Base-by-base conservation (phyloP, 495 filamentous ascomycete species). In the Penicillium tannophilum region DNA sequence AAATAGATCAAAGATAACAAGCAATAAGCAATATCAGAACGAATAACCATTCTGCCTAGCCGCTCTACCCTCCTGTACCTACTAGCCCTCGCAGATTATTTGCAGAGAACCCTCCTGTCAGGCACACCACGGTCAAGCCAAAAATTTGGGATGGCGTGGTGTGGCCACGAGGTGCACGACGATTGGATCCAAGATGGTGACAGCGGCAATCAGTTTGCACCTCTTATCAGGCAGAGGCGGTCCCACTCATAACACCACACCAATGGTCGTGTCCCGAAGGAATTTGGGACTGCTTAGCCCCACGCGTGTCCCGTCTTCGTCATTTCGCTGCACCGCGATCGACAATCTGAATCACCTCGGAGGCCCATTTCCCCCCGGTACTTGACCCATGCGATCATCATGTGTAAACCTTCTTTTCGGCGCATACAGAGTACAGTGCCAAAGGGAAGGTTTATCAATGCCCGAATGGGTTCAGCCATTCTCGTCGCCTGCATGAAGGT, bases 181-280 rank as follows among this genome's bases (percentile, higher is more conserved):
- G 56, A 69, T 69, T 69, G 67, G 64, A 54, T 47, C 54, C 57
- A 46, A 36, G 36, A 65, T 59, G 60, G 61, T 69, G 66, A 67
- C 66, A 69, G 66, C 64, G 66, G 54, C 54, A 64, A 69, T 67
- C 64, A 64, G 54, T 63, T 33, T 58, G 28, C 58, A 60, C 54
- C 55, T 64, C 64, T 69, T 69, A 69, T 69, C 64, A 63, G 42
- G n/a, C 10, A 12, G 45, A 26, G 14, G 14, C 23, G 12, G 19
- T n/a, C 3, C 26, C 46, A 49, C 46, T 2, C 24, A 46, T 28
- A 49, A 24, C 26, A 24, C 12, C 46, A 28, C 39, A 36, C 35
- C 42, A 55, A 47, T 55, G 53, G 41, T 7, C 41, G 46, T 52
- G 46, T 47, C 53, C 36, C 35, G 23, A 51, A 49, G 52, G 52